Evolutionary conservation across 495 filamentous ascomycete species (phyloP).

Genomic region (Penicillium pancosmium): DNA sequence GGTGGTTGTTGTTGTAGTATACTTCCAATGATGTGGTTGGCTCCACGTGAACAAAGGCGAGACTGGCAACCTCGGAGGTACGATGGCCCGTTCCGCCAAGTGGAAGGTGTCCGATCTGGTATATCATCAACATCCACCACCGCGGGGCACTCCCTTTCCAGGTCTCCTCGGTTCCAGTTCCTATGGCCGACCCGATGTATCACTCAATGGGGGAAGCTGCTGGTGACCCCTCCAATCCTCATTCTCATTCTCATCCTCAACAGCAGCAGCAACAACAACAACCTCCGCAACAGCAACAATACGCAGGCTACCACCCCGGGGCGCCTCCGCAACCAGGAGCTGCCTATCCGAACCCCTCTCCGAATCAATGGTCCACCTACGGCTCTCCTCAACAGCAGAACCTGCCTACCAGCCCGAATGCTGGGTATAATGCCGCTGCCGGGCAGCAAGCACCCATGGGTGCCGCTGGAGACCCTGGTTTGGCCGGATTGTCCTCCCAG

Average conservation of each 20-base stretch:
- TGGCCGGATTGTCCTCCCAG: conserved; percentile 74
- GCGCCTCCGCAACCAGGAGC: conserved; percentile 64
- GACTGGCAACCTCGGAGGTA: conserved; percentile 28
- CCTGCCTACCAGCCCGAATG: conserved; percentile 29
- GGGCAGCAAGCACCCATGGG: conserved; percentile 34
- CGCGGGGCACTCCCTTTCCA: conserved; percentile 15
- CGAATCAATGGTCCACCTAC: conserved; percentile 49
- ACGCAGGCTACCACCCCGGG: conserved; percentile 45
- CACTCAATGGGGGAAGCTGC: conserved; percentile 66
- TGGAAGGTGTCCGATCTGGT: conserved; percentile 45
- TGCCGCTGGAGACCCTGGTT: conserved; percentile 39
- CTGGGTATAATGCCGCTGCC: conserved; percentile 35
- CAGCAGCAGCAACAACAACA: conserved; percentile 53
- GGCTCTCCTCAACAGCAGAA: conserved; percentile 40
- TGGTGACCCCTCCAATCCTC: conserved; percentile 67
- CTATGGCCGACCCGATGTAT: conserved; percentile 81
- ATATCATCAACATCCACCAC: conserved; percentile 29
- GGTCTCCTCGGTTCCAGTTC: conserved; percentile 2
- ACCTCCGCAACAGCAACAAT: conserved; percentile 48
- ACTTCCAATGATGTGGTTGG: conserved; percentile 3
- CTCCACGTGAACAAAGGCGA: conserved; percentile 21
- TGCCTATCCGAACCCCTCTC: conserved; percentile 42
- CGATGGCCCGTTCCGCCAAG: conserved; percentile 42
- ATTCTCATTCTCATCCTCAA: conserved; percentile 45
- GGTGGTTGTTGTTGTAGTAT: neutral